Conservation (phyloP, 2,329 filamentous ascomycete species). For the Hypoxylon sp. region DNA sequence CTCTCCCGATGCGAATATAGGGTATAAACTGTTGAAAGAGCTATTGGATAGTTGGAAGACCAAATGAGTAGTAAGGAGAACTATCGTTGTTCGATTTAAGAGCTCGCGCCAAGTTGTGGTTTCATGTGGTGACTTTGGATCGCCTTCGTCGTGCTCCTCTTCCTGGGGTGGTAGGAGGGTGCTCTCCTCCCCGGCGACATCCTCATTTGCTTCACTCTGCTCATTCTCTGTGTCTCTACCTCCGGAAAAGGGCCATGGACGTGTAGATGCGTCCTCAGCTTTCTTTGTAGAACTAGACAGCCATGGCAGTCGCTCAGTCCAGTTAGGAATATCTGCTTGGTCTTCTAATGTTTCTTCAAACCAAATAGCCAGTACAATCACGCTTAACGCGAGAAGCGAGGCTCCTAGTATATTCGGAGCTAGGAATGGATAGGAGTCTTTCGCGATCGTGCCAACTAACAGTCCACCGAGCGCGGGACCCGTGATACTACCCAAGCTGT, state of each 20-base stretch:
- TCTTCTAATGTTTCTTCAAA: slow-evolving; percentile 88
- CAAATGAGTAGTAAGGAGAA: slow-evolving; percentile 87
- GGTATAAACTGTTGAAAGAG: slow-evolving; percentile 94
- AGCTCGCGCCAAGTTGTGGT: slow-evolving; percentile 69
- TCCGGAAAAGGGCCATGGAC: slow-evolving; percentile 49
- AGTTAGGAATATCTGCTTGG: slow-evolving; percentile 49
- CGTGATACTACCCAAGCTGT: slow-evolving; percentile 93
- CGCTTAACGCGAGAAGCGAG: slow-evolving; percentile 77
- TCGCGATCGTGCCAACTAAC: slow-evolving; percentile 75
- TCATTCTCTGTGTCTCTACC: slow-evolving; percentile 44
- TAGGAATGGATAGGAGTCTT: slow-evolving; percentile 82
- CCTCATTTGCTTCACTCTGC: slow-evolving; percentile 48
- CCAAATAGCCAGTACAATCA: slow-evolving; percentile 82
- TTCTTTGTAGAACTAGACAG: slow-evolving; percentile 49
- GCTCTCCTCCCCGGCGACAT: slow-evolving; percentile 45
- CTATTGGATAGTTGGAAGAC: slow-evolving; percentile 96
- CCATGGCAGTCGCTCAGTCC: slow-evolving; percentile 55
- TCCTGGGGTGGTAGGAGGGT: slow-evolving; percentile 51
- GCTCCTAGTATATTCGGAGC: slow-evolving; percentile 87
- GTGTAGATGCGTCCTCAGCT: slow-evolving; percentile 42
- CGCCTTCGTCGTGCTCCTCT: slow-evolving; percentile 64
- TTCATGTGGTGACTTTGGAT: slow-evolving; percentile 59
- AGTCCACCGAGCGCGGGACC: slow-evolving; percentile 93
- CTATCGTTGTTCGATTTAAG: slow-evolving; percentile 83
- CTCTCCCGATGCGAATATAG: slow-evolving; percentile 86